Evolutionary conservation across 2,329 filamentous ascomycete genomes (phyloP), one percentile per base, ranked within the genome.

Genomic region (Aspergillus hiratsukae): DNA sequence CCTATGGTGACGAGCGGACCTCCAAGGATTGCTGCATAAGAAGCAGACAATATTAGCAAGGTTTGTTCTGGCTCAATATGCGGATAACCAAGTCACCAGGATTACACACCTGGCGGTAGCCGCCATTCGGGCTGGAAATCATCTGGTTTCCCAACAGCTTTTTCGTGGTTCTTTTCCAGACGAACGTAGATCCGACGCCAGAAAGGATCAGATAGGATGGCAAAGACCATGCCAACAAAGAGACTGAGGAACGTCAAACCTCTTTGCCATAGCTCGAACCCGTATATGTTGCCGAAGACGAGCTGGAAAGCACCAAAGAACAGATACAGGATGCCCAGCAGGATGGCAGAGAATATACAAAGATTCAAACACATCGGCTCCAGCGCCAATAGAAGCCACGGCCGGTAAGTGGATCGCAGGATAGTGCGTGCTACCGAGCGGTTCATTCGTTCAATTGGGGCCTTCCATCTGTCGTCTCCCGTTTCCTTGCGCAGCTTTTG

Each of bases 301-400:
- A 95, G 77, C 4, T 88, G 83, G 66, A 96, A 96, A 0, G 91
- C 91, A 21, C 91, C 91, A 70, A 96, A 95, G 78, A 95, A 96
- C 41, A 96, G 83, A 69, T 96, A 96, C 2, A 96, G 76, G 48
- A 96, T 88, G 4, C 91, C 92, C 7, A 96, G 80, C n/a, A 96
- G 78, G 53, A 97, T 84, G 41, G 91, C 90, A 0, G 89, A 90
- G 64, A 92, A 89, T 23, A 94, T 75, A 72, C 91, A 94, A 27
- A 97, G 84, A 63, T 86, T 85, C 56, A 94, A 78, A 58, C 87
- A 89, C 90, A 96, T 97, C 61, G 89, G 90, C 76, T 96, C 91
- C 53, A 89, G 82, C 51, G 87, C 72, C 54, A 97, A 81, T 5
- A 97, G 82, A 73, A 94, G 84, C 69, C 94, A 89, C 5, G 90